Base-by-base conservation (phyloP, 768 basidiomycete species). In the Cantharellus anzutake region DNA sequence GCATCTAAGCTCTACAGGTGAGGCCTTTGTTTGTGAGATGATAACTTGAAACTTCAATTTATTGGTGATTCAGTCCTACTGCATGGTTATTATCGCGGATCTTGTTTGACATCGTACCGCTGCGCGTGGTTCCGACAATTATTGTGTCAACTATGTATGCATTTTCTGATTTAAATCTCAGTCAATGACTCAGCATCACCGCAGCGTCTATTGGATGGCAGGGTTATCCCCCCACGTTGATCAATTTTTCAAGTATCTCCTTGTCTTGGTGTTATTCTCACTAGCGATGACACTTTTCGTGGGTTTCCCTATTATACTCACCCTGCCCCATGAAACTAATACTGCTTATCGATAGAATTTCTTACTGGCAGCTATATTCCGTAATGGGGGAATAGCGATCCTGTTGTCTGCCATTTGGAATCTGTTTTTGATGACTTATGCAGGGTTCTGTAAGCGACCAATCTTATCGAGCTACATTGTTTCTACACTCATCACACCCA, bases 181-280 rank as follows among this genome's bases (percentile, higher is more conserved):
- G 59, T 64, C 62, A 52, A 65, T 57, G 16, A 63, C 39, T 60
- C 3, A 16, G 29, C 39, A 7, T n/a, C 56, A 39, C 50, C 29
- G 5, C 61, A 86, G 84, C 58, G 83, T 83, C n/a, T 91, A 90
- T 65, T 90, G 88, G 87, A 92, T 97, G 93, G 89, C 90, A 2
- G 92, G 93, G 7, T 78, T 97, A 3, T 78, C 86, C 2, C 75
- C 75, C 3, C 78, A 85, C 50, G 81, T 90, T 2, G 78, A 82
- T 0, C 76, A 84, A 67, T 97, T 84, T 76, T 98, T 96, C 83
- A 98, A 96, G 67, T 98, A 87, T 72, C 73, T 96, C 29, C 79
- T 97, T 66, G 85, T 62, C 75, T 97, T 16, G 20, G 83, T 90
- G 20, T 73, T 94, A 29, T 96, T 83, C 68, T 83, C 83, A 0